Percentiles rank a stretch among this genome's conserved stretches.
phyloP scores from a whole-genome alignment of 805 yeast genomes.

The Starmerella davenportii region DNA sequence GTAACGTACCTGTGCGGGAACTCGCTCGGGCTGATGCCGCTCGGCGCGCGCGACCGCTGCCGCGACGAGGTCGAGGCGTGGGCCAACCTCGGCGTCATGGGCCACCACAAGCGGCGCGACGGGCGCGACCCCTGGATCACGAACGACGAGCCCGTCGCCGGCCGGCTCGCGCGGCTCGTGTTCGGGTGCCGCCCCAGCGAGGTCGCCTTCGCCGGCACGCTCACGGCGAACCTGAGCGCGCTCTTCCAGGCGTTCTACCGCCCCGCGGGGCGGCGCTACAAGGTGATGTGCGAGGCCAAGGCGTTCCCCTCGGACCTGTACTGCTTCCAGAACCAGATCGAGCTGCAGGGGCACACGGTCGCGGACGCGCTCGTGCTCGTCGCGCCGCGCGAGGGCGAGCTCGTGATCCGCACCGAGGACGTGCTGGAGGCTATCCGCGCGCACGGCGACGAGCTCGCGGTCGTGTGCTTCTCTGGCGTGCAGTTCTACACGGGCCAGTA shows the following conservation, averaged over 20 bases:
- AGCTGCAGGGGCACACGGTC: constrained; percentile 37
- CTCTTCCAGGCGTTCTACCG: constrained; percentile 55
- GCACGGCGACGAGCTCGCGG: constrained; percentile 43
- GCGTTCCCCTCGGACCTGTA: constrained; percentile 90
- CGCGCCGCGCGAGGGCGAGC: constrained; percentile 41
- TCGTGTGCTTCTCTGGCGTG: constrained; percentile 69
- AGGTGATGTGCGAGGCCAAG: constrained; percentile 66
- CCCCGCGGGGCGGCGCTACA: constrained; percentile 40
- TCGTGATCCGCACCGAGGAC: constrained; percentile 41
- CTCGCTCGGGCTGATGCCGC: constrained; percentile 85
- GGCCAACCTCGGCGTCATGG: constrained; percentile 63
- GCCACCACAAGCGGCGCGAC: constrained; percentile 40
- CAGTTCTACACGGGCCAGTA: constrained; percentile 86
- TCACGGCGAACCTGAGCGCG: constrained; percentile 67
- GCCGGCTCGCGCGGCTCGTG: constrained; percentile 51
- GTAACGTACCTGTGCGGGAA: constrained; percentile 72
- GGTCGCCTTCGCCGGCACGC: constrained; percentile 73
- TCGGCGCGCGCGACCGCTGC: constrained; percentile 37
- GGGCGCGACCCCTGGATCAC: constrained; percentile 59
- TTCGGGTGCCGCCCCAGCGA: constrained; percentile 54
- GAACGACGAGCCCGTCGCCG: constrained; percentile 59
- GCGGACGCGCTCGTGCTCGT: constrained; percentile 45
- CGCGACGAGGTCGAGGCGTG: constrained; percentile 62
- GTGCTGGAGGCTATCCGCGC: constrained; percentile 39
- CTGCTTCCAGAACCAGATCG: constrained; percentile 59